Evolutionary conservation across 192 early-diverging fungal species (phyloP).

Genomic region (Phycomyces blakesleeanus): DNA sequence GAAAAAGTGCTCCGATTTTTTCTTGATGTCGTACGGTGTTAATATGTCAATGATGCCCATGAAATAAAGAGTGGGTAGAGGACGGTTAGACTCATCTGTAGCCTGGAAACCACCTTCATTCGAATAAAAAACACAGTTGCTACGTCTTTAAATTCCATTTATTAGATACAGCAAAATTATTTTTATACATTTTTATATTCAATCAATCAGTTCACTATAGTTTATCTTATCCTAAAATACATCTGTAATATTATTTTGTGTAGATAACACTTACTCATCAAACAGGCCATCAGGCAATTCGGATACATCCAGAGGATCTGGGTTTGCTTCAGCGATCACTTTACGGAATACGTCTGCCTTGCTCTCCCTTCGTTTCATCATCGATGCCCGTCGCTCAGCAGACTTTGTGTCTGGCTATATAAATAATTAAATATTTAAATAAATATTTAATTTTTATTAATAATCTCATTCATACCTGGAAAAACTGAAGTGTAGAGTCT

Average conservation of each 20-base stretch:
- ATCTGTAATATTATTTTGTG: neutral
- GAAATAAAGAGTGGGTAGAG: conserved; percentile 78
- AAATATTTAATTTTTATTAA: neutral
- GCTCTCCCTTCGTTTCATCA: conserved; percentile 44
- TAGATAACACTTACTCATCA: conserved; percentile 16
- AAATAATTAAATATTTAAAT: neutral
- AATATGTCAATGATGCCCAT: conserved; percentile 97
- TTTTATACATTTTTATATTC: too few relatives aligned
- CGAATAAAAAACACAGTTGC: conserved; percentile 80
- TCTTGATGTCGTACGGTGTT: conserved; percentile 84
- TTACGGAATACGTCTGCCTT: conserved; percentile 48
- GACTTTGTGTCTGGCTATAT: conserved; percentile 31
- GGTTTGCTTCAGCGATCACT: conserved; percentile 53
- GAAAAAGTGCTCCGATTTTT: conserved; percentile 86
- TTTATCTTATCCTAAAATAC: too few relatives aligned
- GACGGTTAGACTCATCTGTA: conserved; percentile 68
- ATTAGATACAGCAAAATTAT: neutral
- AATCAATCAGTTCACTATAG: too few relatives aligned
- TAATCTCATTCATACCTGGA: conserved; percentile 36
- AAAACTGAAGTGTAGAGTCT: conserved; percentile 85
- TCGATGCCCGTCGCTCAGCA: conserved; percentile 41
- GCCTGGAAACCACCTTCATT: conserved; percentile 87
- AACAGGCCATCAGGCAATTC: conserved; percentile 50
- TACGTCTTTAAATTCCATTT: conserved; percentile 42
- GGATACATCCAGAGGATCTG: conserved; percentile 56